Evolutionary conservation across 805 yeast genomes (phyloP).

Genomic region (Suhomyces emberorum): DNA sequence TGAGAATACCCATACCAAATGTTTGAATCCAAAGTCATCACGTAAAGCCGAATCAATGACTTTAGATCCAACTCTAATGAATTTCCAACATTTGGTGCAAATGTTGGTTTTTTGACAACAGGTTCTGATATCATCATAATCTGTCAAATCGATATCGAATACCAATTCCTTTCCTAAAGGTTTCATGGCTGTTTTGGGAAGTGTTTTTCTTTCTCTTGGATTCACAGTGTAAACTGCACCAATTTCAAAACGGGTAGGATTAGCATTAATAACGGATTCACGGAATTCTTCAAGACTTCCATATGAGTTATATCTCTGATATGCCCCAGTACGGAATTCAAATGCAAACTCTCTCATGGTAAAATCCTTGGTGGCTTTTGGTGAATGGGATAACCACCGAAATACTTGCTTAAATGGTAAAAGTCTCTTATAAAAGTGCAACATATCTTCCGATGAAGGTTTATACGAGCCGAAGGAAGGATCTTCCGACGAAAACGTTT

Average conservation of each 20-base stretch:
- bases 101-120: constrained; percentile 86
- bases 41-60: constrained; percentile 67
- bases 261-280: constrained; percentile 64
- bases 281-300: constrained; percentile 67
- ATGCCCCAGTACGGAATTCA: constrained; percentile 83
- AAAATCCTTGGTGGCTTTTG: constrained; percentile 70
- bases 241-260: constrained; percentile 89
- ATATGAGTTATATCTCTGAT: constrained; percentile 84
- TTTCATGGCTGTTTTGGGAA: constrained; percentile 73
- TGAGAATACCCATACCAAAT: constrained; percentile 91
- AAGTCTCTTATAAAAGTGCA: constrained; percentile 62
- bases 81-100: constrained; percentile 90
- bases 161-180: constrained; percentile 86
- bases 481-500: constrained; percentile 2
- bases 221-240: constrained; percentile 89
- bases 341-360: constrained; percentile 91
- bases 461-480: constrained; percentile 11
- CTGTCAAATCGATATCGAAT: constrained; percentile 96
- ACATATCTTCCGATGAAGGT: constrained; percentile 62
- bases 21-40: constrained; percentile 86
- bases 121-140: constrained; percentile 89
- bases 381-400: constrained; percentile 87
- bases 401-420: constrained; percentile 79
- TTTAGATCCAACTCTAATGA: constrained; percentile 78
- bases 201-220: constrained; percentile 79